phyloP scores from a whole-genome alignment of 192 early-diverging fungal genomes.

The Paraglomus occultum region DNA sequence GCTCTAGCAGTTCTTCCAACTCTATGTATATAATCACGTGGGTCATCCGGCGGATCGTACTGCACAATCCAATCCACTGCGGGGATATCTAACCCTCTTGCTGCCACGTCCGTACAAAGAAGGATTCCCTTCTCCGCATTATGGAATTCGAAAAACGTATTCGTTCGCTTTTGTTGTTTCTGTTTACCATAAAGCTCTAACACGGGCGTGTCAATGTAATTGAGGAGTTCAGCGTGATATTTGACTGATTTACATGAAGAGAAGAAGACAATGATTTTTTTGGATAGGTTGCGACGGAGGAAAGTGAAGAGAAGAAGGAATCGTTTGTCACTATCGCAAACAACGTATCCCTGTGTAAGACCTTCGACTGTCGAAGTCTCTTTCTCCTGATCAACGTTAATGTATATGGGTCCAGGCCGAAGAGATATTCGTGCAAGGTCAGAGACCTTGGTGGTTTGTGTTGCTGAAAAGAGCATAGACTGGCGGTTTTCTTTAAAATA shows the following conservation, averaged over 20 bases:
- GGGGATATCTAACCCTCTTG: conserved; percentile 96
- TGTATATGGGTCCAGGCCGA: conserved; percentile 94
- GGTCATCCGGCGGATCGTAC: conserved; percentile 99
- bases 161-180: conserved; percentile 98
- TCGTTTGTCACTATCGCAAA: conserved; percentile 87
- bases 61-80: conserved; percentile 99
- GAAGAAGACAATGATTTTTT: conserved; percentile 98
- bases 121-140: conserved; percentile 94
- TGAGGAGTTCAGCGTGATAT: conserved; percentile 95
- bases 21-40: conserved; percentile 94
- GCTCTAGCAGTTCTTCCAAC: conserved; percentile 97
- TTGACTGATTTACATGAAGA: conserved; percentile 97
- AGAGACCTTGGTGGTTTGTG: conserved; percentile 98
- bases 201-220: conserved; percentile 99
- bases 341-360: conserved; percentile 97
- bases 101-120: conserved; percentile 97
- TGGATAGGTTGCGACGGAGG: conserved; percentile 94
- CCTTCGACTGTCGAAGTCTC: conserved; percentile 94
- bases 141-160: conserved; percentile 98
- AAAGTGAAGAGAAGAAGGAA: conserved; percentile 99
- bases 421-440: conserved; percentile 98
- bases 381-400: conserved; percentile 98
- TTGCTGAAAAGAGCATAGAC: conserved; percentile 98
- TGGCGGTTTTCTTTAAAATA: conserved; percentile 73
- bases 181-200: conserved; percentile 90